A percentile compares a stretch with the other conserved stretches of the same genome.
phyloP scores from a whole-genome alignment of 352 stramenopile species.

The Pythium phragmitis region DNA sequence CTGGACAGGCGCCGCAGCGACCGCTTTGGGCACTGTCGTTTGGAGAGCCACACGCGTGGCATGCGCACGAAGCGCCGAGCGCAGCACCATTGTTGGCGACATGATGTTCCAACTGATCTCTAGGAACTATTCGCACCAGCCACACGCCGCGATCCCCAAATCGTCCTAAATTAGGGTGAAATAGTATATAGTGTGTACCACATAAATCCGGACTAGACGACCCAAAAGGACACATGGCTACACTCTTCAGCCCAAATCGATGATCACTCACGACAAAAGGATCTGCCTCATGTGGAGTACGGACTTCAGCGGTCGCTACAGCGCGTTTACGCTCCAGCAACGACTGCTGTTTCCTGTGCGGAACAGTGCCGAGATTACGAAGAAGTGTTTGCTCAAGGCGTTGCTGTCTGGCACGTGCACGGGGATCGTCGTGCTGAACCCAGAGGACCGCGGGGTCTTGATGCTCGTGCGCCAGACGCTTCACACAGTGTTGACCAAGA shows the following conservation, averaged over 20 bases:
- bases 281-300: conserved; percentile 49
- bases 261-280: background rate
- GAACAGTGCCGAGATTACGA: conserved; percentile 23
- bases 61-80: conserved; percentile 35
- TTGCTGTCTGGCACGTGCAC: conserved; percentile 38
- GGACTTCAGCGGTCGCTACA: conserved; percentile 34
- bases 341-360: conserved; percentile 38
- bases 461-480: conserved; percentile 31
- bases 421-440: conserved; percentile 31
- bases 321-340: conserved; percentile 39
- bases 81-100: conserved; percentile 37
- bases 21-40: conserved; percentile 2
- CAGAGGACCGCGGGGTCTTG: conserved; percentile 34
- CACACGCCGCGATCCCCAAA: conserved; percentile 19
- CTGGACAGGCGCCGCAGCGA: background rate
- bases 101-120: conserved; percentile 25
- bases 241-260: background rate
- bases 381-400: conserved; percentile 30
- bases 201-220: background rate
- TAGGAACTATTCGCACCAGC: conserved; percentile 26
- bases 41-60: conserved; percentile 19
- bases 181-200: conserved; percentile 11
- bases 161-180: conserved; percentile 14
- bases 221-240: conserved; percentile 17
- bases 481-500: conserved; percentile 28